Base-by-base conservation (phyloP, 192 early-diverging fungal species). In the Jimgerdemannia flammicorona region DNA sequence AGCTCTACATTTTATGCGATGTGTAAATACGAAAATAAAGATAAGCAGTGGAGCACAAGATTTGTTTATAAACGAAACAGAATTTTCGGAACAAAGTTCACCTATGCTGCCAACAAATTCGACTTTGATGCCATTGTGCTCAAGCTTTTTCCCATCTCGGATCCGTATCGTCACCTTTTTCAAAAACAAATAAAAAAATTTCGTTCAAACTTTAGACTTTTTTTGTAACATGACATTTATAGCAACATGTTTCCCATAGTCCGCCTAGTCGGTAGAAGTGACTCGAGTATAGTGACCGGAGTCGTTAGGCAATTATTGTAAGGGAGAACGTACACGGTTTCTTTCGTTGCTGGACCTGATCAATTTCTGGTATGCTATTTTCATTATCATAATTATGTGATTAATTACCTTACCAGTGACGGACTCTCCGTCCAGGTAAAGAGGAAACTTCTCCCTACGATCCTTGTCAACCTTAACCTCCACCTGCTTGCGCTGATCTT, bases 31-130 rank as follows among this genome's bases (percentile, higher is more conserved):
- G 10, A 6, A 29, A 8, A 64, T 40, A 70, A 74, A 41, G 40
- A 65, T 18, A 65, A 19, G 14, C 64, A 59, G 20, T 18, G 73
- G 64, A 59, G 49, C 70, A 44, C 44, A 4, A 19, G n/a, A 78
- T 78, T 74, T 69, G n/a, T 75, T 42, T 44, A 59, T 59, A 10
- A 6, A 59, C 2, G 6, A 14, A 59, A 59, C 14, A 2, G 2
- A 6, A 14, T 10, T 59, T 14, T 2, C 19, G 6, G 8, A 19
- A 3, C 70, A 17, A 44, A 54, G 40, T 70, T 76, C 90, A 96
- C 94, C 93, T 78, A 96, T 99, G 79, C 95, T 91, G 42, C 98
- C 98, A n/a, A 99, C 90, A 84, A 99, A 99, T 82, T 99, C 96
- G 59, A 98, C 93, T 78, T 98, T 99, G 74, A 99, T 98, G 39